Evolutionary conservation across 352 stramenopile species (phyloP), one percentile per base, ranked within the genome.

Genomic region (Albugo candida): DNA sequence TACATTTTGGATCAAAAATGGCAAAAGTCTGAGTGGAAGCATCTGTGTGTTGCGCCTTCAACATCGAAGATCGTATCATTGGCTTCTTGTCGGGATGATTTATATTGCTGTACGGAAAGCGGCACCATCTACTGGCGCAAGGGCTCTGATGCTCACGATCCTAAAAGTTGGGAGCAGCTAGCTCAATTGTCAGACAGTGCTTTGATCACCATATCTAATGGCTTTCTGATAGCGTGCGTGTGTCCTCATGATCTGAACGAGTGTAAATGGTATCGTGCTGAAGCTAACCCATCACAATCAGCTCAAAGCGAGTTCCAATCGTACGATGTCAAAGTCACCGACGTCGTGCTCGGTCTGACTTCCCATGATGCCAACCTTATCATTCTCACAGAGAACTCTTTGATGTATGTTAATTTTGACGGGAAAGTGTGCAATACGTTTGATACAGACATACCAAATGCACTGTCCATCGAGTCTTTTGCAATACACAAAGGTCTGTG

Each of bases 281-380:
- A 52, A 5, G 49, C 84, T 39, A 59, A 65, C 1, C 55, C 54
- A 0, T 58, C 69, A 11, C 67, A 63, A 13, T 59, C 83, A 10
- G 70, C 83, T 36, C 50, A 46, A 35, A 51, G 83, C 1, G 60
- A 31, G 35, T 83, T 86, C 42, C 67, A 68, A 20, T 16, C 55
- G 36, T 64, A 60, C 14, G 41, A 53, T 0, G 47, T 68, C 3
- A 36, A 45, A 11, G 41, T 75, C 38, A 40, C 47, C 0, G 45
- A 48, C 0, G 45, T 35, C 13, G 54, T 72, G 1, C 42, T 76
- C 8, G 76, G 76, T 5, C 56, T 89, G n/a, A 67, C 71, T 40
- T 91, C 72, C 16, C 77, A 87, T 61, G 80, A 84, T 52, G 65
- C 70, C 18, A 52, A 78, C 54, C 57, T 87, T 41, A 82, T 87